Evolutionary conservation across 179 eudicot genomes (phyloP).

Genomic region (Sideroxylon spinosum): DNA sequence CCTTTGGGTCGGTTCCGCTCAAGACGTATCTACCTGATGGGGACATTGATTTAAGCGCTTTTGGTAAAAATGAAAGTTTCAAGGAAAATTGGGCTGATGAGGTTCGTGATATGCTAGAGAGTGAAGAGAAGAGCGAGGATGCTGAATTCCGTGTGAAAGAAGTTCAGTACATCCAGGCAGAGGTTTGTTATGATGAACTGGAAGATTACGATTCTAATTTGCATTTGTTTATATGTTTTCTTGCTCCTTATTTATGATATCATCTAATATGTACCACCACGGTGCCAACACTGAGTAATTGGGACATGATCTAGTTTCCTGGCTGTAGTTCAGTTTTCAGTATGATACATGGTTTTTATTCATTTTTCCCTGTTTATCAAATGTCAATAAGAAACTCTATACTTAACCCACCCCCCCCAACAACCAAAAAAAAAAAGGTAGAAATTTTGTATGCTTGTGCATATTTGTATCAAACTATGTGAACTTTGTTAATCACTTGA

Average conservation of each 20-base stretch:
- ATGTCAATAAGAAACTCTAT: neutral
- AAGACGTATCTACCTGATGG: constrained; percentile 80
- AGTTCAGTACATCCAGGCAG: constrained; percentile 48
- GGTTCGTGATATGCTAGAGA: constrained; percentile 28
- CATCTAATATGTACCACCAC: neutral
- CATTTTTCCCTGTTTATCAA: neutral
- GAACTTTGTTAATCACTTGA: constrained; percentile 8
- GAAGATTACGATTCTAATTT: no score
- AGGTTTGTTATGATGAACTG: constrained; percentile 26
- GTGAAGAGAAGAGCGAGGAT: constrained; percentile 36
- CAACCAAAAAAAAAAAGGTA: no score
- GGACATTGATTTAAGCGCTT: constrained; percentile 62
- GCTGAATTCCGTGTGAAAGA: constrained; percentile 43
- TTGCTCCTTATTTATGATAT: neutral
- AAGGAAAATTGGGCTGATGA: constrained; percentile 54
- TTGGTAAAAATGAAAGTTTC: constrained; percentile 36
- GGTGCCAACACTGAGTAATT: neutral
- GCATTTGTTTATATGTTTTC: neutral
- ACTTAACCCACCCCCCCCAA: neutral
- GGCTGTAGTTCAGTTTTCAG: neutral
- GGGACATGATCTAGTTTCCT: neutral
- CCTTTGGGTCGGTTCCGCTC: constrained; percentile 77
- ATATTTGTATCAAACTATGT: neutral
- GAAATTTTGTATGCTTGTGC: no score
- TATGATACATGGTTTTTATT: neutral